Evolutionary conservation across 139 green algal genomes (phyloP).

Genomic region (Chlamydomonas applanata): DNA sequence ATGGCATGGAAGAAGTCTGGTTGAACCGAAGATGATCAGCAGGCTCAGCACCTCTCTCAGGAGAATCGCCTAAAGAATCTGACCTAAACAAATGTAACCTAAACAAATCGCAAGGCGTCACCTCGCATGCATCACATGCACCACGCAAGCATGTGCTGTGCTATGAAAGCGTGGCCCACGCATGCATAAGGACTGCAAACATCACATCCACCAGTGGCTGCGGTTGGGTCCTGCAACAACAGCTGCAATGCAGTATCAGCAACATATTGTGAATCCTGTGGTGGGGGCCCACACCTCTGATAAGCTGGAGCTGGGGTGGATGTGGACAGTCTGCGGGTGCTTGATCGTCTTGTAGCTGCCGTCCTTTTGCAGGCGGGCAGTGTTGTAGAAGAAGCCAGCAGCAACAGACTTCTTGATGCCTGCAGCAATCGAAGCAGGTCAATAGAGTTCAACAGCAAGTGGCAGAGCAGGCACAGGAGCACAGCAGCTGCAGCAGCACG

Average conservation of each 20-base stretch:
- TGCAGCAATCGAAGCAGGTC: conserved; percentile 17
- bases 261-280: too few relatives aligned
- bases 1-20: neutral
- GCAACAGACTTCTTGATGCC: conserved; percentile 46
- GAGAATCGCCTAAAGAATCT: neutral
- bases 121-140: too few relatives aligned
- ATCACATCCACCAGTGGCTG: neutral
- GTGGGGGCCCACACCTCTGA: too few relatives aligned
- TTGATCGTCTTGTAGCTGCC: conserved; percentile 96
- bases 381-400: conserved; percentile 95
- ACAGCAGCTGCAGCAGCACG: too few relatives aligned
- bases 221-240: too few relatives aligned
- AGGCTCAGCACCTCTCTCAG: neutral
- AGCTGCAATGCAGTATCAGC: too few relatives aligned
- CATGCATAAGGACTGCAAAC: neutral
- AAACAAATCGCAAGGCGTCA: too few relatives aligned
- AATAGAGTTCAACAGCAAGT: neutral
- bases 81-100: too few relatives aligned
- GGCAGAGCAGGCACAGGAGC: too few relatives aligned
- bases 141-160: too few relatives aligned
- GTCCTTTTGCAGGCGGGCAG: conserved; percentile 79
- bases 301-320: conserved; percentile 88
- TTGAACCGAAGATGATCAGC: neutral
- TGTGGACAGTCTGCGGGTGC: conserved; percentile 87
- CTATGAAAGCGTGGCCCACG: too few relatives aligned